phyloP scores from a whole-genome alignment of 192 early-diverging fungal species.

The Rhizophagus sp. region DNA sequence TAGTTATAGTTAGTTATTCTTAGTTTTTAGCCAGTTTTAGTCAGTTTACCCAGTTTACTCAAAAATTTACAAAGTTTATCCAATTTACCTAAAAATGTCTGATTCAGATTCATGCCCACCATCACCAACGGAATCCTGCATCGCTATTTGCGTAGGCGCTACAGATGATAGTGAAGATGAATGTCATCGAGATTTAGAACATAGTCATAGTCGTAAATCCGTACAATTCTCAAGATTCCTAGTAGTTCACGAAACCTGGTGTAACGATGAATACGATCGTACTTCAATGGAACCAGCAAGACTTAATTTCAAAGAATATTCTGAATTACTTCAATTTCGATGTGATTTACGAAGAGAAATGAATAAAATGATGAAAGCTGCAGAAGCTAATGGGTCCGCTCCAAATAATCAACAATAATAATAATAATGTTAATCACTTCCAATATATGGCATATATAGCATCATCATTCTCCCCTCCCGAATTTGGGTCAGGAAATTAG shows the following conservation, averaged over 20 bases:
- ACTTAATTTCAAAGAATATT: slow-evolving; percentile 39
- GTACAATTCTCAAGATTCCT: slow-evolving; percentile 44
- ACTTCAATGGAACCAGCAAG: slow-evolving; percentile 41
- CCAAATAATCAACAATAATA: not conserved
- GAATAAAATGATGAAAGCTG: slow-evolving; percentile 31
- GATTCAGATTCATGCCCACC: not conserved
- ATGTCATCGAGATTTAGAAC: not conserved
- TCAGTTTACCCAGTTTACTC: no score
- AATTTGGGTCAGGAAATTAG: no score
- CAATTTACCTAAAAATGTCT: not conserved
- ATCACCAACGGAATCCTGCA: not conserved
- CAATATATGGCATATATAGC: no score
- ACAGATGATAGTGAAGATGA: slow-evolving; percentile 15
- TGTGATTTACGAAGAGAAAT: slow-evolving; percentile 42
- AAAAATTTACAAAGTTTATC: no score
- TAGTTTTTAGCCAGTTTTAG: no score
- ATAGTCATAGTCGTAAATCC: slow-evolving; percentile 31
- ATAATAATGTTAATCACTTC: no score
- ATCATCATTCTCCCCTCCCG: no score
- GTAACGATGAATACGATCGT: slow-evolving; percentile 45
- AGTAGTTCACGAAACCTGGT: slow-evolving; percentile 42
- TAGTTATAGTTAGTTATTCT: not conserved
- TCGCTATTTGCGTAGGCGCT: not conserved
- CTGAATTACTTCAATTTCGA: slow-evolving; percentile 40
- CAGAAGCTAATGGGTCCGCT: not conserved